These are phyloP conservation scores for Leptomonas pyrrhocoris DNA, from an alignment of 208 protist species.

Conservation along the genomic window DNA sequence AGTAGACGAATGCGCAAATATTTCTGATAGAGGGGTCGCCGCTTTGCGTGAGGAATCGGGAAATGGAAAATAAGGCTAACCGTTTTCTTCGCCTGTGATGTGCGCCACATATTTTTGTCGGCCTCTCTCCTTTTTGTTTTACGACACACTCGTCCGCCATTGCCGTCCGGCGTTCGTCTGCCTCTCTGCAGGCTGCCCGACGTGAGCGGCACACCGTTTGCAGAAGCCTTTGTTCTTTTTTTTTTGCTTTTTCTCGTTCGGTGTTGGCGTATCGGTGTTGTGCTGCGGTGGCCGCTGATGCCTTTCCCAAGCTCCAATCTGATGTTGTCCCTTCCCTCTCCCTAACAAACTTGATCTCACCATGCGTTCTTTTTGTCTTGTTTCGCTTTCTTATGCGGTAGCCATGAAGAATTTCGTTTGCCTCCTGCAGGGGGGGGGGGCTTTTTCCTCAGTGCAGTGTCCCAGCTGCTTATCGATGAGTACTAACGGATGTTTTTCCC, in stretches of 20 bases:
- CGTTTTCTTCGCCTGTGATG: too few species aligned
- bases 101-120: too few species aligned
- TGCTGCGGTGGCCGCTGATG: background rate
- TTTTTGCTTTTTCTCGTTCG: background rate
- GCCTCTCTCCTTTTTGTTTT: too few species aligned
- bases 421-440: too few species aligned
- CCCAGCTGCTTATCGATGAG: conserved; percentile 8
- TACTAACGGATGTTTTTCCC: conserved; percentile 6
- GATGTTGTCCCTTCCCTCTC: background rate
- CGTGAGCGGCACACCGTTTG: background rate
- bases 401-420: too few species aligned
- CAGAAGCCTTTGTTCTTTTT: background rate
- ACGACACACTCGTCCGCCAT: background rate
- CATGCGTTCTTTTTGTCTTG: background rate
- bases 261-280: too few species aligned
- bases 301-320: background rate
- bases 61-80: background rate
- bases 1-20: background rate
- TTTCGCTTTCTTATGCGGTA: too few species aligned
- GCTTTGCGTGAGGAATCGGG: background rate
- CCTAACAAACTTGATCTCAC: background rate
- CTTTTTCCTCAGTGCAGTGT: too few species aligned
- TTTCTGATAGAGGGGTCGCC: background rate
- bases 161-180: background rate
- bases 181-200: background rate